phyloP scores from a whole-genome alignment of 2,329 filamentous ascomycete genomes.

The Calonectria honghensis region DNA sequence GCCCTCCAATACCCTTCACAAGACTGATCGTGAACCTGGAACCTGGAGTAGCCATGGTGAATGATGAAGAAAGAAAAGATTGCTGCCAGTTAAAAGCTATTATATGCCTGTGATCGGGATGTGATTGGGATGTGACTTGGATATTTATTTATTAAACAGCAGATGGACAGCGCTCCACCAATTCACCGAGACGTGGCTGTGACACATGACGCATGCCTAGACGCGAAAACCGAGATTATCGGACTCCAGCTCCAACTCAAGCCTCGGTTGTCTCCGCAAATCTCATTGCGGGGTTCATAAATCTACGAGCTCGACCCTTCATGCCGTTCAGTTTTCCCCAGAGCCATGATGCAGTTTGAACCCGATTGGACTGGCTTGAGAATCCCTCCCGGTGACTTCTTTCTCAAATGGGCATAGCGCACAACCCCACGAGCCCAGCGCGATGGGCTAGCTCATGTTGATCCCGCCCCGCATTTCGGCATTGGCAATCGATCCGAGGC shows the following conservation, averaged over 20 bases:
- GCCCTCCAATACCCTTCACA: background rate
- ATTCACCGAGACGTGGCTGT: too few species aligned
- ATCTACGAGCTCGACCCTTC: background rate
- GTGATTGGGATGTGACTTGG: background rate
- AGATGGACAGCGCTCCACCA: background rate
- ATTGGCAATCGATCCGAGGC: background rate
- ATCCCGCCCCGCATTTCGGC: background rate
- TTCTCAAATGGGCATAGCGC: background rate
- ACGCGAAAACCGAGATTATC: background rate
- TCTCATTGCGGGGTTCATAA: background rate
- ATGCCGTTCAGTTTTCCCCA: too few species aligned
- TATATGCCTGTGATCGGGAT: background rate
- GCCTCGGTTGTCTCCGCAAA: background rate
- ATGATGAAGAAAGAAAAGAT: background rate
- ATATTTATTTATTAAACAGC: background rate
- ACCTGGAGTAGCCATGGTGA: background rate
- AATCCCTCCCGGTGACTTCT: background rate
- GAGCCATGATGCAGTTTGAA: background rate
- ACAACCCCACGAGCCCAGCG: background rate
- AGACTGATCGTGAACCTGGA: background rate
- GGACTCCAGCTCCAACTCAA: background rate
- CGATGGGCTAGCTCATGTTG: background rate
- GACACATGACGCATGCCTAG: constrained; percentile 2
- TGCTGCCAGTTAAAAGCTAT: background rate
- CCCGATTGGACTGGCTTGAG: background rate